Evolutionary conservation across 2,329 filamentous ascomycete genomes (phyloP), one percentile per base, ranked within the genome.

Genomic region (Curvularia eragrostidis): DNA sequence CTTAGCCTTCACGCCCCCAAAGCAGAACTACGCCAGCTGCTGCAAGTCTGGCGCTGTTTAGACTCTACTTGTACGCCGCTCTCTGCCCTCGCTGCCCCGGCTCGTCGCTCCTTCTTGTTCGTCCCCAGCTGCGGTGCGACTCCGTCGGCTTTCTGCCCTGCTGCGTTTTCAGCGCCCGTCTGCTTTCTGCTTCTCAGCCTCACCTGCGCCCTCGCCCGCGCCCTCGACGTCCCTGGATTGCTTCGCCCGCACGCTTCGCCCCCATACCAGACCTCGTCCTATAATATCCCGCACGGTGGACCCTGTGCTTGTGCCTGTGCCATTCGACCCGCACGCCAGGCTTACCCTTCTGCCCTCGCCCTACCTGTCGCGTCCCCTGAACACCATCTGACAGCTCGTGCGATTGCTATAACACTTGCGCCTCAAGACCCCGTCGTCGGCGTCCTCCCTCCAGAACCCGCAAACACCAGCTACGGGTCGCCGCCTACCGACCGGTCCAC

Each of bases 381-480:
- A 47, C 9, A 24, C 42, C 34, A 7, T 4, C 30, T 19, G 30
- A 23, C 30, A 30, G 44, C 53, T 21, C 32, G 39, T 39, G 21
- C 38, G 13, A 23, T 49, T 21, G n/a, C 18, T 18, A 21, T 41
- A 9, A 32, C 19, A 28, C 24, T 32, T 32, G 30, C 30, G 38
- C 3, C 28, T 52, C 10, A 51, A 15, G 26, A 32, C 32, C 48
- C 48, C 30, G 15, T 52, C 36, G 36, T 60, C 65, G 67, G 61
- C 57, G 36, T 7, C 43, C 38, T n/a, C 36, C 30, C 56, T 57
- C 39, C 61, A 62, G 50, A 39, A 47, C 15, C 38, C 39, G 28
- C 26, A 18, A 51, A 49, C 39, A 46, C 41, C 58, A 56, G 46
- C 61, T 58, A 63, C 65, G 61, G 63, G 63, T 61, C 50, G 34